These are phyloP conservation scores for Tricharina praecox DNA, from an alignment of 495 filamentous ascomycete genomes.

Conservation along the genomic window DNA sequence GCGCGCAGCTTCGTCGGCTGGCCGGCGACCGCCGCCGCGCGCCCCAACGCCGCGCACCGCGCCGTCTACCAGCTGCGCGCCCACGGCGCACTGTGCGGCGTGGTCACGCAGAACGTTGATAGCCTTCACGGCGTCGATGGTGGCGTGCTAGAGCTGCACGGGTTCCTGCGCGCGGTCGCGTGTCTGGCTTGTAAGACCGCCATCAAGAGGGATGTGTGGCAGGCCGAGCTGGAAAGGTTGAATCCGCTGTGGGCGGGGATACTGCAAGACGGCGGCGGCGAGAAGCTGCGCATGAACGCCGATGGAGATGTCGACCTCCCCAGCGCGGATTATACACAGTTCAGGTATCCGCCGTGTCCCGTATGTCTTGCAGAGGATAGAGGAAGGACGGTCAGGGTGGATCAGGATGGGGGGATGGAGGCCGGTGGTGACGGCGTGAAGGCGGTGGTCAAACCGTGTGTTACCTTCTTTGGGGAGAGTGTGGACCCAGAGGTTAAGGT, in stretches of 20 bases:
- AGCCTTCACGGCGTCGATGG: background rate
- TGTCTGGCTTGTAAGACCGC: constrained; percentile 63
- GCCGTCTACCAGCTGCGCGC: constrained; percentile 54
- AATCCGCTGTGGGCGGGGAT: constrained; percentile 69
- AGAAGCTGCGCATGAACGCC: constrained; percentile 56
- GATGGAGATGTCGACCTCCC: constrained; percentile 94
- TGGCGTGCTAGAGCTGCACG: constrained; percentile 52
- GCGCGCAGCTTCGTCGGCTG: constrained; percentile 87
- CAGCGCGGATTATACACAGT: constrained; percentile 67
- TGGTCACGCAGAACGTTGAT: constrained; percentile 62
- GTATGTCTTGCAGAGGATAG: constrained; percentile 56
- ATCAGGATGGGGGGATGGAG: constrained; percentile 50
- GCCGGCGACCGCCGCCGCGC: constrained; percentile 57
- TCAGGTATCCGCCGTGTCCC: constrained; percentile 82
- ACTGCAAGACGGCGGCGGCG: constrained; percentile 31
- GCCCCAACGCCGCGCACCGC: constrained; percentile 63
- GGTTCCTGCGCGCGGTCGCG: constrained; percentile 61
- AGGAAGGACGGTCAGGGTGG: constrained; percentile 45
- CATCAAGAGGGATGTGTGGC: constrained; percentile 53
- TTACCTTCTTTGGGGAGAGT: constrained; percentile 91
- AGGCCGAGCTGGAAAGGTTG: constrained; percentile 52
- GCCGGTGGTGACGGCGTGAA: background rate
- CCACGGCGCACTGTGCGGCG: constrained; percentile 52
- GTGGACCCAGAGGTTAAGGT: constrained; percentile 49
- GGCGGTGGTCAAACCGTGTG: constrained; percentile 63